These are phyloP conservation scores for Hemisphaericaspora subhashii DNA, from an alignment of 1,139 yeast genomes.

Conservation along the genomic window DNA sequence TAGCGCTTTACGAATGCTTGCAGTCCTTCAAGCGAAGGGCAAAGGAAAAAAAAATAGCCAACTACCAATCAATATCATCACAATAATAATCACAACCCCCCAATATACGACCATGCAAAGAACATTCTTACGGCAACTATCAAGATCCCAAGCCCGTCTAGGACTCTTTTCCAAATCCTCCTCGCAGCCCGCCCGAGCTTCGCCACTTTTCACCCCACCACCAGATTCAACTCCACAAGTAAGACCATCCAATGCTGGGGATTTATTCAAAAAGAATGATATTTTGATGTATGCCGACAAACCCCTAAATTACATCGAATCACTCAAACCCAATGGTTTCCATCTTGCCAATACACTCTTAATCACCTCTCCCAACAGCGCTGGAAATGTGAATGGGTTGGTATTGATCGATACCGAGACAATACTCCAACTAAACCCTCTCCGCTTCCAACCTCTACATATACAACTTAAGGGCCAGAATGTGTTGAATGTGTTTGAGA, in stretches of 20 bases:
- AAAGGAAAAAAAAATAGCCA: background rate
- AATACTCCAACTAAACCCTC: too few relatives aligned
- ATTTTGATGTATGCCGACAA: slow-evolving; percentile 44
- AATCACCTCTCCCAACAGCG: slow-evolving; percentile 47
- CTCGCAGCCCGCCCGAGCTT: background rate
- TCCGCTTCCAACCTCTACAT: too few relatives aligned
- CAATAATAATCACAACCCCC: background rate
- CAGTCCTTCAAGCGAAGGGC: too few relatives aligned
- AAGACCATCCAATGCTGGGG: slow-evolving; percentile 42
- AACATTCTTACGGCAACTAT: background rate
- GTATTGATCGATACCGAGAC: slow-evolving; percentile 64
- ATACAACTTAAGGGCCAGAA: too few relatives aligned
- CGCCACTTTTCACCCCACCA: slow-evolving; percentile 26
- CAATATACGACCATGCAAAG: slow-evolving; percentile 1
- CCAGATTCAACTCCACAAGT: slow-evolving; percentile 33
- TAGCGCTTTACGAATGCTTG: background rate
- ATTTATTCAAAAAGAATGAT: slow-evolving; percentile 45
- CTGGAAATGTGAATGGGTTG: slow-evolving; percentile 50
- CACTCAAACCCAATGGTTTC: slow-evolving; percentile 41
- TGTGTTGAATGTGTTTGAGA: slow-evolving; percentile 50
- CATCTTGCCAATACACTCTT: slow-evolving; percentile 39
- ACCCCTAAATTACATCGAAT: slow-evolving; percentile 46
- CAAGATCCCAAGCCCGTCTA: background rate
- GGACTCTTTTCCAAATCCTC: background rate
- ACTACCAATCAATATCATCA: slow-evolving; percentile 3